Conservation (phyloP, 140 eudicot genomes). For the Oenanthe javanica region DNA sequence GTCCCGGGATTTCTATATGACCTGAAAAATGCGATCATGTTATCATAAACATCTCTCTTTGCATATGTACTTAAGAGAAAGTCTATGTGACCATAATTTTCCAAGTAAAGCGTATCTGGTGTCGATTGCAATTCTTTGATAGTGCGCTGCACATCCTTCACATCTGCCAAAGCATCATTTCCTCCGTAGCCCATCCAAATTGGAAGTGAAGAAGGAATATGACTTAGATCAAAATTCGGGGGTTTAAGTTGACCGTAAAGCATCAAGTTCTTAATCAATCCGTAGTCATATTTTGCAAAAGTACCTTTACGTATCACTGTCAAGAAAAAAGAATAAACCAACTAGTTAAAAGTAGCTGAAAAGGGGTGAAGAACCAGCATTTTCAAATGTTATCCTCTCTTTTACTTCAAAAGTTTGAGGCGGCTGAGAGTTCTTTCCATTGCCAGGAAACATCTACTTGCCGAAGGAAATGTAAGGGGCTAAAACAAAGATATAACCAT, state of each 20-base stretch:
- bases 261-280: constrained; percentile 53
- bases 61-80: constrained; percentile 61
- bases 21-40: constrained; percentile 57
- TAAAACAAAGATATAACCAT: neutral
- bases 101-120: constrained; percentile 64
- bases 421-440: too few relatives aligned
- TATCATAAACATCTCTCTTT: constrained; percentile 67
- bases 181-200: constrained; percentile 96
- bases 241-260: constrained; percentile 52
- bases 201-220: constrained; percentile 71
- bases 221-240: constrained; percentile 67
- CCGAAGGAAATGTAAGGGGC: neutral
- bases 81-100: constrained; percentile 82
- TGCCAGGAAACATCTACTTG: neutral
- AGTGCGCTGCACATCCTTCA: constrained; percentile 65
- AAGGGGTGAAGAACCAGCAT: neutral
- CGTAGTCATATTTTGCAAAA: constrained; percentile 85
- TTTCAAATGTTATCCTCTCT: neutral
- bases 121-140: constrained; percentile 51
- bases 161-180: constrained; percentile 80
- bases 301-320: constrained; percentile 95
- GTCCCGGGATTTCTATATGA: constrained; percentile 33
- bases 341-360: neutral
- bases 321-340: neutral
- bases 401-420: neutral